A percentile compares a stretch with the other conserved stretches of the same genome.
Evolutionary conservation across 306 rosid genomes (phyloP).

Genomic region (Cucumis cinereus): DNA sequence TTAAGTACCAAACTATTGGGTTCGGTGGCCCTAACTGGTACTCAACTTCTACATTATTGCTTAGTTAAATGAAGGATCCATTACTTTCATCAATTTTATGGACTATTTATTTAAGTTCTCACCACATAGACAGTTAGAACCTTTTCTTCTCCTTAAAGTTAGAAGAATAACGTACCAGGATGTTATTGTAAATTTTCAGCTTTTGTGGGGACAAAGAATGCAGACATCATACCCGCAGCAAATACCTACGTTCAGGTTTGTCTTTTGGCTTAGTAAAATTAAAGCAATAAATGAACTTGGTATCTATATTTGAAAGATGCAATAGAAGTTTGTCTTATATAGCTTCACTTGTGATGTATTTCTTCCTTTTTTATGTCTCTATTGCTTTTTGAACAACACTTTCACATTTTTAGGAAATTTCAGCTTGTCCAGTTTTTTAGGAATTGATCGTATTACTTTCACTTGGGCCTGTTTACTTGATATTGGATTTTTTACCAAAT

Average conservation of each 20-base stretch:
- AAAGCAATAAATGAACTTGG: no score
- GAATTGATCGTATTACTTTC: not conserved
- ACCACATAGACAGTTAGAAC: conserved; percentile 6
- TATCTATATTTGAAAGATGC: no score
- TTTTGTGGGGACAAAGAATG: conserved; percentile 61
- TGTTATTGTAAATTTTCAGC: conserved; percentile 37
- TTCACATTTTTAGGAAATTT: not conserved
- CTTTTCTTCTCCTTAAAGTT: conserved; percentile 12
- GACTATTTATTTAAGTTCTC: not conserved
- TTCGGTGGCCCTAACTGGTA: conserved; percentile 60
- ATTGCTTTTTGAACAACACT: not conserved
- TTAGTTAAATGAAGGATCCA: not conserved
- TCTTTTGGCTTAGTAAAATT: no score
- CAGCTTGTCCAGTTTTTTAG: not conserved
- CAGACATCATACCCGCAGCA: conserved; percentile 65
- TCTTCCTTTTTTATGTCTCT: no score
- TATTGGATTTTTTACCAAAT: no score
- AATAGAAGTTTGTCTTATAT: no score
- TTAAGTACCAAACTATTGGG: conserved; percentile 62
- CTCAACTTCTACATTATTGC: conserved; percentile 5
- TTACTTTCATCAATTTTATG: not conserved
- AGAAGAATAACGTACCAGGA: conserved; percentile 18
- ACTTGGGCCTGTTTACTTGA: no score
- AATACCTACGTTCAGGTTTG: conserved; percentile 72
- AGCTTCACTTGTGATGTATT: no score